phyloP scores from a whole-genome alignment of 1,139 yeast genomes.

The Suhomyces kunorum region DNA sequence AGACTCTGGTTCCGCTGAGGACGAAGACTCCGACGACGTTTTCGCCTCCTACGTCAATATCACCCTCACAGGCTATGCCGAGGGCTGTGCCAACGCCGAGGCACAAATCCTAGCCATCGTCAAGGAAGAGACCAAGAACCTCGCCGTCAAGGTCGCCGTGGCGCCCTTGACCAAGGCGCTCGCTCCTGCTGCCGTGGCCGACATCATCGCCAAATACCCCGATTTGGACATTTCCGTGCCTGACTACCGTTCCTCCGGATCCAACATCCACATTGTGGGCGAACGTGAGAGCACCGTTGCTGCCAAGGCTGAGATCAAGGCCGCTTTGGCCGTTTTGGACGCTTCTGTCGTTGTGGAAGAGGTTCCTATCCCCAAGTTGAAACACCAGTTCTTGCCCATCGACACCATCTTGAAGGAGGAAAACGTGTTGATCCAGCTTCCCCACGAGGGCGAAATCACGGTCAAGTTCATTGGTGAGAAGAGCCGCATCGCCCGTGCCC shows the following conservation, averaged over 20 bases:
- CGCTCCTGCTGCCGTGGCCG: conserved; percentile 34
- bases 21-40: conserved; percentile 42
- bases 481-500: conserved; percentile 58
- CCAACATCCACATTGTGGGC: conserved; percentile 54
- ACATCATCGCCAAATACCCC: conserved; percentile 24
- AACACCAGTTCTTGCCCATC: conserved; percentile 50
- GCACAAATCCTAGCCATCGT: conserved; percentile 71
- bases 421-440: conserved; percentile 65
- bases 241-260: conserved; percentile 32
- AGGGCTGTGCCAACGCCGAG: conserved; percentile 78
- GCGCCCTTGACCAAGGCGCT: conserved; percentile 55
- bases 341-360: conserved; percentile 37
- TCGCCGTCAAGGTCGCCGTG: conserved; percentile 51
- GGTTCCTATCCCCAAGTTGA: conserved; percentile 46
- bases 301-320: conserved; percentile 50
- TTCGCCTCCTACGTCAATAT: conserved; percentile 61
- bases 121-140: conserved; percentile 66
- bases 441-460: conserved; percentile 45
- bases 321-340: conserved; percentile 48
- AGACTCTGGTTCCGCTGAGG: conserved; percentile 16
- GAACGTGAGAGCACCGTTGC: conserved; percentile 59
- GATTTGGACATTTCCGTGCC: conserved; percentile 39
- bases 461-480: conserved; percentile 69
- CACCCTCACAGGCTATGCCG: conserved; percentile 79
- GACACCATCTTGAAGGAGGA: conserved; percentile 50